These are phyloP conservation scores for Berberis vulgaris DNA, from an alignment of 164 flowering plant genomes.

Conservation along the genomic window DNA sequence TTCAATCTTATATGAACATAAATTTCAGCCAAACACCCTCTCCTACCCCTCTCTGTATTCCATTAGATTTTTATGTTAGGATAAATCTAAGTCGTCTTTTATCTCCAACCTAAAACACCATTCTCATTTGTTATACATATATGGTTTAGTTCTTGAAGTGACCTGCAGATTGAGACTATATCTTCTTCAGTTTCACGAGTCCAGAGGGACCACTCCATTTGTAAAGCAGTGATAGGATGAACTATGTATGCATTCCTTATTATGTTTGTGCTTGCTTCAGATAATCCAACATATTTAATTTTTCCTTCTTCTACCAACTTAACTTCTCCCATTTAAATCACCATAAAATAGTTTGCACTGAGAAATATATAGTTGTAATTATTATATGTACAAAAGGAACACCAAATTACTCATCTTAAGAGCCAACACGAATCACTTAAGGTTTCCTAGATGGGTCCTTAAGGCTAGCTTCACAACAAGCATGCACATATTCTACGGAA, in stretches of 20 bases:
- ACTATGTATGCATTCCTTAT: constrained; percentile 56
- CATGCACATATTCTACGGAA: constrained; percentile 35
- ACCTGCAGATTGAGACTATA: constrained; percentile 61
- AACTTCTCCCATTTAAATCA: constrained; percentile 25
- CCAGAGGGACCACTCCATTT: constrained; percentile 66
- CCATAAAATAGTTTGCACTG: background rate
- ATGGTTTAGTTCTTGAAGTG: background rate
- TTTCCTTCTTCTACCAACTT: constrained; percentile 36
- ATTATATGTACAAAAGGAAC: background rate
- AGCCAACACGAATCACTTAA: constrained; percentile 13
- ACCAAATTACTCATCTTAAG: background rate
- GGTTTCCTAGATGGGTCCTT: constrained; percentile 38
- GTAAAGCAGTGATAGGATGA: constrained; percentile 49
- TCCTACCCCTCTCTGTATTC: too few species aligned
- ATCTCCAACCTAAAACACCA: too few species aligned
- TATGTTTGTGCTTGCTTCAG: constrained; percentile 47
- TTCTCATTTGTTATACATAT: background rate
- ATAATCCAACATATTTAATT: constrained; percentile 26
- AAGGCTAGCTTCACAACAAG: constrained; percentile 42
- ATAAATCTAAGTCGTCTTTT: too few species aligned
- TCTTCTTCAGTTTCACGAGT: constrained; percentile 52
- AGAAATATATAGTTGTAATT: background rate
- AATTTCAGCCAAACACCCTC: too few species aligned
- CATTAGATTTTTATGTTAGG: too few species aligned
- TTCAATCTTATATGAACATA: too few species aligned